Conservation (phyloP, 495 filamentous ascomycete genomes). For the Penicillium fimorum region DNA sequence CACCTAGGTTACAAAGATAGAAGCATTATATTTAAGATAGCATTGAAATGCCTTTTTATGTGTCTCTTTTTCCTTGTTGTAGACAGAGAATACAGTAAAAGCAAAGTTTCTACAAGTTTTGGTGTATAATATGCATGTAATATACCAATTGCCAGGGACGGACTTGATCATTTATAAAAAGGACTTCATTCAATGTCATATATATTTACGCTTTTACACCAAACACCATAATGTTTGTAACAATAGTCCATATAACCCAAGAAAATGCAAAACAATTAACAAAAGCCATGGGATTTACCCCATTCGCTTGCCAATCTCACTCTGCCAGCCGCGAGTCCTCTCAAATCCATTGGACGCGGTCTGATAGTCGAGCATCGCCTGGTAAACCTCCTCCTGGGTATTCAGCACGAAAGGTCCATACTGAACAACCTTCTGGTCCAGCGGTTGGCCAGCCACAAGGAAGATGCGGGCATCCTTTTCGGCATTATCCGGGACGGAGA, state of each 20-base stretch:
- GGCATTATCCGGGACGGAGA: conserved; percentile 65
- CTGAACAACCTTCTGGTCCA: conserved; percentile 92
- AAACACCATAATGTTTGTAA: conserved; percentile 1
- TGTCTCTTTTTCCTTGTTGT: background rate
- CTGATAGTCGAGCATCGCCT: conserved; percentile 89
- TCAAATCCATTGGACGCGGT: conserved; percentile 87
- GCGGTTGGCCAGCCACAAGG: conserved; percentile 77
- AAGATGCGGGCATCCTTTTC: conserved; percentile 68
- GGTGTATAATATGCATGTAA: background rate
- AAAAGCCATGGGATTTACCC: conserved; percentile 16
- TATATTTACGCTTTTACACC: background rate
- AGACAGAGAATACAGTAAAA: background rate
- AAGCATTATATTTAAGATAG: background rate
- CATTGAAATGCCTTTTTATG: background rate
- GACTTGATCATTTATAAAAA: background rate
- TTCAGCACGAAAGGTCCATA: conserved; percentile 94
- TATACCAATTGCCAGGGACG: background rate
- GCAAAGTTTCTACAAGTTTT: background rate
- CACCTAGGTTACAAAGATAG: too few relatives aligned
- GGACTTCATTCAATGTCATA: background rate
- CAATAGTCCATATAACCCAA: conserved; percentile 7
- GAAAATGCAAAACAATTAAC: background rate
- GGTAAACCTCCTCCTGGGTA: conserved; percentile 78
- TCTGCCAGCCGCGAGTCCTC: conserved; percentile 76
- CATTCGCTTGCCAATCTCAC: conserved; percentile 92